A percentile compares a stretch with the other conserved stretches of the same genome.
Conservation (phyloP, 768 basidiomycete genomes). For the Tubosaeta brunneosetosa region DNA sequence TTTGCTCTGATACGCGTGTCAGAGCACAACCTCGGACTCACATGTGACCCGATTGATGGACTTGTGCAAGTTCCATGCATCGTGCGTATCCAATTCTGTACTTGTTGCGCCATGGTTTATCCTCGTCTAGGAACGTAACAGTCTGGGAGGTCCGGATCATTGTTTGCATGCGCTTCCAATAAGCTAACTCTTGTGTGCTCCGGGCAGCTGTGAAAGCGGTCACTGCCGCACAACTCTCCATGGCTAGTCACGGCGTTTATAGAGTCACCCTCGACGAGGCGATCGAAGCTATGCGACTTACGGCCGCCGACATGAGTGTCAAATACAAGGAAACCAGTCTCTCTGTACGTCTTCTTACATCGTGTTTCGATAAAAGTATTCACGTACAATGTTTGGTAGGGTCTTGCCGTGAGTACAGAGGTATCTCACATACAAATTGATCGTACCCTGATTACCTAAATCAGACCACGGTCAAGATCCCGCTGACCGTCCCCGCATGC, state of each 20-base stretch:
- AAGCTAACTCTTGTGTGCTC: constrained; percentile 3
- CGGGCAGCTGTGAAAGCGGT: constrained; percentile 80
- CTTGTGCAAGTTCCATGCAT: constrained; percentile 96
- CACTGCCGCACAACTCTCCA: constrained; percentile 90
- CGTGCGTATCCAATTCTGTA: constrained; percentile 36
- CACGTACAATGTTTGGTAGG: constrained; percentile 30
- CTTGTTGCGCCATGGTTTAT: constrained; percentile 1
- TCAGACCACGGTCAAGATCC: constrained; percentile 76
- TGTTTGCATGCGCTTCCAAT: background rate
- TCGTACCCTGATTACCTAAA: constrained; percentile 7
- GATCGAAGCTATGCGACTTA: constrained; percentile 91
- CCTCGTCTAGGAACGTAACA: constrained; percentile 65
- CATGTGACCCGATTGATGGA: constrained; percentile 92
- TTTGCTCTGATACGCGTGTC: constrained; percentile 5
- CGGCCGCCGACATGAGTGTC: constrained; percentile 90
- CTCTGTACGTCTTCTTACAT: constrained; percentile 49
- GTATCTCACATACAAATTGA: background rate
- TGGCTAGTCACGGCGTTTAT: constrained; percentile 86
- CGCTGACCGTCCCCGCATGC: constrained; percentile 80
- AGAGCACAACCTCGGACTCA: constrained; percentile 86
- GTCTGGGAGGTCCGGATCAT: constrained; percentile 61
- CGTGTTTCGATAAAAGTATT: background rate
- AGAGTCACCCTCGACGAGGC: constrained; percentile 90
- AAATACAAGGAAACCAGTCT: constrained; percentile 96
- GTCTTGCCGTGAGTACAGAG: constrained; percentile 50